Evolutionary conservation across 371 early-diverging fungal genomes (phyloP), one percentile per base, ranked within the genome.

Genomic region (Lichtheimia hyalospora): DNA sequence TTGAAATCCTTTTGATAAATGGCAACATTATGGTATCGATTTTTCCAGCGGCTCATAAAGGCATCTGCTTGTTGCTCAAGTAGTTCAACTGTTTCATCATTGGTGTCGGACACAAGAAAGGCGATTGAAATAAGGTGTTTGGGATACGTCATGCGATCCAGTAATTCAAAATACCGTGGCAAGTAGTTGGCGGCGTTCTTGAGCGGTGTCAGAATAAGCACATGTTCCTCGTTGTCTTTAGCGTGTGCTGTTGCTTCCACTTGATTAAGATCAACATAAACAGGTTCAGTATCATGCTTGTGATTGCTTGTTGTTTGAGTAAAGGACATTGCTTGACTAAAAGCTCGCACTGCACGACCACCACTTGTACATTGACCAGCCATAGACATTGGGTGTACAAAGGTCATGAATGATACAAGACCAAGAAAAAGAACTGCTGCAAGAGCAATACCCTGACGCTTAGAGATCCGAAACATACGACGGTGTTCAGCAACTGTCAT

Each of bases 51-150:
- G 8, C 62, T 62, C 23, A 65, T 61, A 24, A 69, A 57, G 4
- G 54, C 43, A 15, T 75, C 54, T 5, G 69, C 70, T 13, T 81
- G 70, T 12, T 65, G 67, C 28, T 76, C 68, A 2, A 85, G 68
- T 21, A 71, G 60, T 21, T 73, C 70, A 40, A 83, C 58, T 0
- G 84, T 84, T 42, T 69, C 58, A 52, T 85, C 85, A 0, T 73
- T 74, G 6, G 85, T 83, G 61, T 85, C 85, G 3, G 85, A 85
- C 4, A 85, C 84, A 5, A 85, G 69, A 54, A 85, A 84, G 15
- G 81, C 84, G 5, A 85, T 54, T 1, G 85, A 85, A 52, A 81
- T 80, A 49, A 79, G 64, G 49, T 74, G 64, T 49, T 83, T 81
- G 2, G 84, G 84, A 50, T 84, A 85, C 3, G 69, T 66, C 21